Conservation (phyloP, 1,139 yeast genomes). For the Geotrichum phurueaensis region DNA sequence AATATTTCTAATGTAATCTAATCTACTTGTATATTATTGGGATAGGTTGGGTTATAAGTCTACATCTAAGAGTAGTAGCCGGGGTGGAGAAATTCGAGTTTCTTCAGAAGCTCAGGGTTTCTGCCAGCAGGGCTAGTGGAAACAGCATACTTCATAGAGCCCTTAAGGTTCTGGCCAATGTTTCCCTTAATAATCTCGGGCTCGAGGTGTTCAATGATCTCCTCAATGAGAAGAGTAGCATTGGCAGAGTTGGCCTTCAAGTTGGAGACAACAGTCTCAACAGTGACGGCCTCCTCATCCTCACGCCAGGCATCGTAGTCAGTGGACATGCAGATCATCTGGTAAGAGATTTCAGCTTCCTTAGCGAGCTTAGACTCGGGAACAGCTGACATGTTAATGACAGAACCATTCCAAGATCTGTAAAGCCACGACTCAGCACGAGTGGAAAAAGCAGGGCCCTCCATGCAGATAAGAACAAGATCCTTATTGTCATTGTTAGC, state of each 20-base stretch:
- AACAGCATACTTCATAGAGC: conserved; percentile 75
- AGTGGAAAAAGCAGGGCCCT: conserved; percentile 96
- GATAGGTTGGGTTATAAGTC: neutral
- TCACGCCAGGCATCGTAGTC: conserved; percentile 99
- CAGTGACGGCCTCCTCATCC: conserved; percentile 91
- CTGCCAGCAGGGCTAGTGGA: conserved; percentile 75
- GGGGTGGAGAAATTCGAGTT: conserved; percentile 86
- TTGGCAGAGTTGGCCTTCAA: conserved; percentile 80
- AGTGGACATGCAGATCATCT: conserved; percentile 97
- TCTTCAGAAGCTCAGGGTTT: conserved; percentile 63
- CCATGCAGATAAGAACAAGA: conserved; percentile 89
- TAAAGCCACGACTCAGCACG: conserved; percentile 93
- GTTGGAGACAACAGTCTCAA: conserved; percentile 89
- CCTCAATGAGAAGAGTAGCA: conserved; percentile 72
- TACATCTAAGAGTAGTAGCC: conserved; percentile 57
- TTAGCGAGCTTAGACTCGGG: conserved; percentile 96
- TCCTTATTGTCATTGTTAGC: conserved; percentile 50
- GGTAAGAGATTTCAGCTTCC: conserved; percentile 94
- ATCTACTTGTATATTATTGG: neutral
- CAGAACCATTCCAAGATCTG: conserved; percentile 86
- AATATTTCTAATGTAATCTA: neutral
- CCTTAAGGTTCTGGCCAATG: conserved; percentile 64
- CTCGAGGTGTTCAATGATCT: conserved; percentile 60
- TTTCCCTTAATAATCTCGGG: conserved; percentile 52
- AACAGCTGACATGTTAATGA: conserved; percentile 91